Conservation (phyloP, 2,329 filamentous ascomycete species). For the Sporothrix brasiliensis region DNA sequence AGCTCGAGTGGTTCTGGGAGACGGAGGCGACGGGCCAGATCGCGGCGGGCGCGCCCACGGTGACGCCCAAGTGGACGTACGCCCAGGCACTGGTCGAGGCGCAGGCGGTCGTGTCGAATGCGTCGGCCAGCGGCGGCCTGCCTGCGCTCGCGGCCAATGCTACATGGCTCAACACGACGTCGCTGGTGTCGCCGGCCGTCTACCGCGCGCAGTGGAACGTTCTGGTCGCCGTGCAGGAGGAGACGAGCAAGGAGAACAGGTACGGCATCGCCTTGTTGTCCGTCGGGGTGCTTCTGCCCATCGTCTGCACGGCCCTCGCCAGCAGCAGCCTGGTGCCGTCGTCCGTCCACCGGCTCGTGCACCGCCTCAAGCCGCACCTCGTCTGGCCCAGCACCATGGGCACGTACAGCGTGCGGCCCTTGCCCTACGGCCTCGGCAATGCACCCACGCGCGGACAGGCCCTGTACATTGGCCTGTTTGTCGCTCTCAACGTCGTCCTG, state of each 20-base stretch:
- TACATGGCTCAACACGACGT: background rate
- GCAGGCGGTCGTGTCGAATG: background rate
- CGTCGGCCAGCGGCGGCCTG: background rate
- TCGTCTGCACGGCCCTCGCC: background rate
- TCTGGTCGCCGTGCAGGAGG: background rate
- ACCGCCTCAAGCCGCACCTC: background rate
- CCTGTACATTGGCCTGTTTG: background rate
- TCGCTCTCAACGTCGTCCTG: background rate
- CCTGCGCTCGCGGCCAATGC: background rate
- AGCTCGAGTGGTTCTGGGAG: slow-evolving; percentile 17
- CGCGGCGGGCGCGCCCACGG: background rate
- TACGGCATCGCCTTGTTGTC: background rate
- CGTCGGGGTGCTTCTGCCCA: background rate
- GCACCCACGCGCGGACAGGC: slow-evolving; percentile 3
- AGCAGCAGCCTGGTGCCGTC: slow-evolving; percentile 5
- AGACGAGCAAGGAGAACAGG: slow-evolving; percentile 10
- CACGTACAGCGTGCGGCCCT: slow-evolving; percentile 1
- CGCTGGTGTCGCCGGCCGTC: background rate
- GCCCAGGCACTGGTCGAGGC: background rate
- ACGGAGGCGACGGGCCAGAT: slow-evolving; percentile 15
- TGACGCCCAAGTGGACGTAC: slow-evolving; percentile 8
- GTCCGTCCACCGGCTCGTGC: background rate
- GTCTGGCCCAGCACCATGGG: slow-evolving; percentile 8
- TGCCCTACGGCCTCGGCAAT: background rate
- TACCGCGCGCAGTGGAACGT: background rate